Percentiles rank a stretch among this genome's conserved stretches.
Conservation (phyloP, 1,284 basidiomycete genomes). For the Bothia castanella region DNA sequence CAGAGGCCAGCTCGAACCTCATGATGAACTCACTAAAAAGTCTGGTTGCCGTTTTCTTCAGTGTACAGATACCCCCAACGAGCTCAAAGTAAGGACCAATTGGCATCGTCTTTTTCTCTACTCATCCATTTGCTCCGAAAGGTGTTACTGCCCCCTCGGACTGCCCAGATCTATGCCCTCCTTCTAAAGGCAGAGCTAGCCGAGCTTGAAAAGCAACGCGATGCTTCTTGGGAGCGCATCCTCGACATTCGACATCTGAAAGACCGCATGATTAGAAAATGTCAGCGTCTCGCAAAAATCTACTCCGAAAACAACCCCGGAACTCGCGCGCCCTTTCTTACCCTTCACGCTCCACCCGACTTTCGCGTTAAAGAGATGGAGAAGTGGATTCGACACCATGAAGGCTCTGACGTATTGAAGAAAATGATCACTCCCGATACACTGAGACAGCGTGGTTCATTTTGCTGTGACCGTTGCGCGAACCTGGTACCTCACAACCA, state of each 20-base stretch:
- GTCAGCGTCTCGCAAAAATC: constrained; percentile 51
- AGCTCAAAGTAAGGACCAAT: constrained; percentile 52
- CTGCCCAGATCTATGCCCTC: constrained; percentile 61
- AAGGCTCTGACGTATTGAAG: constrained; percentile 27
- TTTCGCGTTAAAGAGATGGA: constrained; percentile 75
- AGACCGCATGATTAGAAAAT: constrained; percentile 75
- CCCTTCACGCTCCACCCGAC: constrained; percentile 61
- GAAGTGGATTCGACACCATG: constrained; percentile 56
- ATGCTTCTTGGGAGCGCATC: constrained; percentile 60
- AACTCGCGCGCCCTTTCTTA: constrained; percentile 50
- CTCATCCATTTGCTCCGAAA: constrained; percentile 27
- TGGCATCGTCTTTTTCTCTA: constrained; percentile 4
- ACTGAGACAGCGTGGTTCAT: constrained; percentile 29
- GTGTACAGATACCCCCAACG: constrained; percentile 68
- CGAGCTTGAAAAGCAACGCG: constrained; percentile 54
- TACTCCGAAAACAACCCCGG: constrained; percentile 37
- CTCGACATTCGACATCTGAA: constrained; percentile 70
- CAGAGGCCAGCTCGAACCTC: constrained; percentile 65
- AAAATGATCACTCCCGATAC: constrained; percentile 21
- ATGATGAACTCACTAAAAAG: constrained; percentile 47
- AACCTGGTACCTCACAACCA: constrained; percentile 35
- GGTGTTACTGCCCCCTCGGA: constrained; percentile 70
- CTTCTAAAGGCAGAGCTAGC: constrained; percentile 56
- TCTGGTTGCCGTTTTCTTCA: constrained; percentile 67
- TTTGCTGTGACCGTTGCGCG: constrained; percentile 36